These are phyloP conservation scores for Yarrowia sp. DNA, from an alignment of 805 yeast species.

Conservation along the genomic window DNA sequence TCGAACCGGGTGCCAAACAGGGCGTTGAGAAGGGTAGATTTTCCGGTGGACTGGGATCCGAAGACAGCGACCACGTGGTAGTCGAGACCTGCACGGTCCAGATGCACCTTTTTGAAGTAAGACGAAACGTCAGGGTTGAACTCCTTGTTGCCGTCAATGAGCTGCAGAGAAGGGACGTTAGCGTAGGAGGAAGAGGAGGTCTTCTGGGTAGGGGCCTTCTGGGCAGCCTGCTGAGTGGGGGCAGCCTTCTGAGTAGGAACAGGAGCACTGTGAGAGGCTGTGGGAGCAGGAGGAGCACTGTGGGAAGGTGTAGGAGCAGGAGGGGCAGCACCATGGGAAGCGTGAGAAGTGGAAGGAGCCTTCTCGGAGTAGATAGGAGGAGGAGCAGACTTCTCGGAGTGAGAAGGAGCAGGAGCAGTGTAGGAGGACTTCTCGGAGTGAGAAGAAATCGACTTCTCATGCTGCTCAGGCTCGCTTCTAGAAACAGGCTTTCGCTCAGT, in stretches of 20 bases:
- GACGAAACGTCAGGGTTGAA: conserved; percentile 54
- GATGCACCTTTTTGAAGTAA: conserved; percentile 51
- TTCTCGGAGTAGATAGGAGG: background rate
- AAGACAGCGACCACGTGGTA: conserved; percentile 94
- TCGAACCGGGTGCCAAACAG: conserved; percentile 87
- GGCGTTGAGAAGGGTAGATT: conserved; percentile 86
- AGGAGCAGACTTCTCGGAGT: background rate
- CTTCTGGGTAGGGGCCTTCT: background rate
- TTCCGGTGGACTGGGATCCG: conserved; percentile 97
- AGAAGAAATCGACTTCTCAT: background rate
- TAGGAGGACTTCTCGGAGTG: too few species aligned
- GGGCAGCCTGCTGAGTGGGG: background rate
- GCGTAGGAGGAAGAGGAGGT: background rate
- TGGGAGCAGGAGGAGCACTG: too few species aligned
- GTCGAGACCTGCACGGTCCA: conserved; percentile 62
- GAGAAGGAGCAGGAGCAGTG: background rate
- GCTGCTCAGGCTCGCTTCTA: background rate
- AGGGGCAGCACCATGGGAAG: too few species aligned
- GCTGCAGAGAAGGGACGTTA: conserved; percentile 57
- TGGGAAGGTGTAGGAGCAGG: too few species aligned
- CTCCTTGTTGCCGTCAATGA: conserved; percentile 65
- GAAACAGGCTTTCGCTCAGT: background rate
- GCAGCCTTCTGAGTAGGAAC: background rate
- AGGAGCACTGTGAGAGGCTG: background rate
- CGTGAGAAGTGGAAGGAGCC: background rate